Evolutionary conservation across 148 eudicot genomes (phyloP).

Genomic region (Amaranthus cruentus): DNA sequence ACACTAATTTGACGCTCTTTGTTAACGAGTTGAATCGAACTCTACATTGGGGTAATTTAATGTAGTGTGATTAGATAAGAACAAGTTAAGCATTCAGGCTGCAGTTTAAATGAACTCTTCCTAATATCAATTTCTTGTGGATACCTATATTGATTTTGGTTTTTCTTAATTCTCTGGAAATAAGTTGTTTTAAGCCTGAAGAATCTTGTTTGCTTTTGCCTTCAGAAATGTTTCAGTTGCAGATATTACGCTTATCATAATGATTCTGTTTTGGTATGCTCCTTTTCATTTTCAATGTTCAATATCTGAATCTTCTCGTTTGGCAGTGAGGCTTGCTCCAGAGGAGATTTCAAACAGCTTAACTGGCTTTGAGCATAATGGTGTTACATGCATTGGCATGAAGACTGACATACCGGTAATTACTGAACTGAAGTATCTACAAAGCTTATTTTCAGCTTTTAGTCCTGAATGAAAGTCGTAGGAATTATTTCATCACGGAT

Average conservation of each 20-base stretch:
- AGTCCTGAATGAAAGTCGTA: conserved; percentile 10
- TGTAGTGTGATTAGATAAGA: neutral
- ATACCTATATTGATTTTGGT: neutral
- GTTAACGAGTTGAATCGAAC: too few relatives aligned
- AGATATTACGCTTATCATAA: neutral
- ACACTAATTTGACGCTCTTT: too few relatives aligned
- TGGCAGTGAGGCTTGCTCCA: conserved; percentile 95
- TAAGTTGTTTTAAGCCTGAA: neutral
- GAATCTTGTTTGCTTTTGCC: neutral
- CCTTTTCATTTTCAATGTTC: neutral
- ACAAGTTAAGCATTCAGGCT: neutral
- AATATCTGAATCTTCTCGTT: conserved; percentile 13
- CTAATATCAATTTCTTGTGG: neutral
- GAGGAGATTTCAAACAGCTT: conserved; percentile 72
- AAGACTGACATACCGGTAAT: conserved; percentile 94
- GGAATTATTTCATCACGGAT: neutral
- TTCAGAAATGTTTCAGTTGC: neutral
- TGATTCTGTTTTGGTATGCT: neutral
- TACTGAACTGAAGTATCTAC: neutral
- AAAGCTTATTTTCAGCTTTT: neutral
- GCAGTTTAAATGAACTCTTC: neutral
- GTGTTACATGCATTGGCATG: conserved; percentile 97
- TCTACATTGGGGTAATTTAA: too few relatives aligned
- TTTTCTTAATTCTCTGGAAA: neutral
- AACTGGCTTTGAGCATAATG: conserved; percentile 90